Conservation (phyloP, 129 eudicot genomes). For the Chrysanthemum seticuspe region DNA sequence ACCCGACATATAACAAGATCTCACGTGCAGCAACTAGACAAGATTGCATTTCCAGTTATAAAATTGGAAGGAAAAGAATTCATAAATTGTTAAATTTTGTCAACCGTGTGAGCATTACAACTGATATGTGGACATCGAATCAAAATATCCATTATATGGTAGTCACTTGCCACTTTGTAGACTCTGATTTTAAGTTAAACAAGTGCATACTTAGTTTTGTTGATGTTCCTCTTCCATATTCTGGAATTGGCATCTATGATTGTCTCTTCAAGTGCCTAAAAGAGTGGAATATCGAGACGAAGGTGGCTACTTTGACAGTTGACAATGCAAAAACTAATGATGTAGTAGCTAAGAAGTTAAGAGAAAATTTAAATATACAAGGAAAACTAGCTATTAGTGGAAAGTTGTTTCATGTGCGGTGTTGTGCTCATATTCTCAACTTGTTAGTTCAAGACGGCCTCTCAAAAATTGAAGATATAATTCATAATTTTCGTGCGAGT, state of each 20-base stretch:
- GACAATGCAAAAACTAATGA: not conserved
- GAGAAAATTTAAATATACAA: not conserved
- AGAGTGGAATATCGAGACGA: constrained; percentile 6
- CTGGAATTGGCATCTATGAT: constrained; percentile 1
- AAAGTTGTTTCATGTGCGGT: constrained; percentile 14
- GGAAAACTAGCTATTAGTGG: not conserved
- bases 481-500: constrained; percentile 11
- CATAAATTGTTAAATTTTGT: too few relatives aligned
- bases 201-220: constrained; percentile 13
- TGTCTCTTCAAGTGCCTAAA: constrained; percentile 1
- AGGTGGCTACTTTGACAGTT: constrained; percentile 12
- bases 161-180: not conserved
- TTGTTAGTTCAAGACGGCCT: constrained; percentile 10
- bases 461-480: not conserved
- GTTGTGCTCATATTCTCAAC: constrained; percentile 13
- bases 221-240: not conserved
- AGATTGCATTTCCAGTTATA: too few relatives aligned
- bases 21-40: too few relatives aligned
- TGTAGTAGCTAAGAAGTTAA: constrained; percentile 3
- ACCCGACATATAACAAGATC: too few relatives aligned
- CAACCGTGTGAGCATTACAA: too few relatives aligned
- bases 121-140: too few relatives aligned
- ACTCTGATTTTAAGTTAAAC: not conserved
- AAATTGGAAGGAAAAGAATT: too few relatives aligned
- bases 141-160: constrained; percentile 17